Evolutionary conservation across 768 basidiomycete species (phyloP).

Genomic region (Coprinopsis marcescibilis): DNA sequence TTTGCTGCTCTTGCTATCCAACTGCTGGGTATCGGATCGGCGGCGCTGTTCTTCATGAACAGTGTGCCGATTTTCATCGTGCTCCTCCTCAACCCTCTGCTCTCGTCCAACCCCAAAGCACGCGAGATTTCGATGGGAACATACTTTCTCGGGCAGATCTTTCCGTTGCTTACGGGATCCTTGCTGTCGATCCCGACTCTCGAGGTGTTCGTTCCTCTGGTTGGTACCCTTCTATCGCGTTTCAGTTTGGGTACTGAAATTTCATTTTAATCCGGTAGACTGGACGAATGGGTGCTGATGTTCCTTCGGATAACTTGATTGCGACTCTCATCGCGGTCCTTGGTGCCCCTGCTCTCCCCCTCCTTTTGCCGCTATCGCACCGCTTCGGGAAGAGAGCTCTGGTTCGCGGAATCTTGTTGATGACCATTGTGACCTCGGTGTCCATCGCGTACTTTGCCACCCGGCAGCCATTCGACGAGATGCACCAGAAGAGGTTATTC

Average conservation of each 20-base stretch:
- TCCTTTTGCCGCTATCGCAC: constrained; percentile 66
- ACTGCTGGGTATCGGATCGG: constrained; percentile 64
- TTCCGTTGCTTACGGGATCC: constrained; percentile 52
- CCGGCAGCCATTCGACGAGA: constrained; percentile 64
- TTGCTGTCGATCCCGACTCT: constrained; percentile 56
- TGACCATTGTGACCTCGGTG: constrained; percentile 40
- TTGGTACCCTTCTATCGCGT: constrained; percentile 25
- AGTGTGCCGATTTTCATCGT: constrained; percentile 52
- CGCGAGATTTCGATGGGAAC: constrained; percentile 52
- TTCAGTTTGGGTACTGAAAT: not conserved
- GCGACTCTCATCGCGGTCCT: constrained; percentile 65
- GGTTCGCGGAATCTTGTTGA: constrained; percentile 34
- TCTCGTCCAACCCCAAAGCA: constrained; percentile 22
- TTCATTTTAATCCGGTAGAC: constrained; percentile 39
- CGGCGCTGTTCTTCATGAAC: constrained; percentile 65
- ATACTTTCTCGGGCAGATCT: constrained; percentile 55
- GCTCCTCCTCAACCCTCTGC: constrained; percentile 45
- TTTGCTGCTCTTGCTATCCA: constrained; percentile 56
- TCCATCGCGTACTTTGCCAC: constrained; percentile 57
- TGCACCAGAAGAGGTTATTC: constrained; percentile 86
- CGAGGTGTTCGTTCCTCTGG: constrained; percentile 89
- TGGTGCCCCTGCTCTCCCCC: constrained; percentile 53
- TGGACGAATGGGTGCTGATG: constrained; percentile 75
- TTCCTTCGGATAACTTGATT: constrained; percentile 85
- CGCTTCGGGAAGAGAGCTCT: constrained; percentile 48